Percentiles rank a stretch among this genome's conserved stretches.
phyloP scores from a whole-genome alignment of 345 rosid genomes.

The Pelargonium nanum region DNA sequence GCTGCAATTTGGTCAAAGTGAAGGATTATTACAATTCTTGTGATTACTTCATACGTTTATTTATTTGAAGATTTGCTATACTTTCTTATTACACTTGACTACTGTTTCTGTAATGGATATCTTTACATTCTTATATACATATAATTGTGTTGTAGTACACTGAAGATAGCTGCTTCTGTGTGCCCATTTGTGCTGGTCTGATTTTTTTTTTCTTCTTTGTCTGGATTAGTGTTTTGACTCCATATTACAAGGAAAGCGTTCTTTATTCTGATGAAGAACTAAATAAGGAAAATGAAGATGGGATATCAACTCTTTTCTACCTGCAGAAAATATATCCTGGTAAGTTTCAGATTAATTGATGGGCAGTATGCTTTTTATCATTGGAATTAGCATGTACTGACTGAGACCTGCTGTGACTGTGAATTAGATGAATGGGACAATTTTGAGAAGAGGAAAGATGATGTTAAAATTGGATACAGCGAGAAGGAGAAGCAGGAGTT shows the following conservation, averaged over 20 bases:
- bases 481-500: slow-evolving; percentile 31
- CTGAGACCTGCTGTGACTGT: slow-evolving; percentile 12
- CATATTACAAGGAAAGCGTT: slow-evolving; percentile 77
- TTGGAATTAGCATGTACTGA: not conserved
- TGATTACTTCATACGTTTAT: no score
- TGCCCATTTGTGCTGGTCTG: not conserved
- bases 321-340: slow-evolving; percentile 88
- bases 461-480: slow-evolving; percentile 8
- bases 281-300: slow-evolving; percentile 82
- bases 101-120: no score
- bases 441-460: slow-evolving; percentile 45
- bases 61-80: no score
- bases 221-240: slow-evolving; percentile 67
- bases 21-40: no score
- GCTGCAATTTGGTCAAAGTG: no score
- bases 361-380: not conserved
- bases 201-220: no score
- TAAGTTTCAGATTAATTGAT: slow-evolving; percentile 20
- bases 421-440: slow-evolving; percentile 79
- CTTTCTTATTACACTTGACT: no score
- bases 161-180: no score
- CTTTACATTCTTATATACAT: no score
- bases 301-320: slow-evolving; percentile 68
- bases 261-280: slow-evolving; percentile 80
- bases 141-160: no score